Conservation (phyloP, 345 rosid species). For the Rhodamnia argentea region DNA sequence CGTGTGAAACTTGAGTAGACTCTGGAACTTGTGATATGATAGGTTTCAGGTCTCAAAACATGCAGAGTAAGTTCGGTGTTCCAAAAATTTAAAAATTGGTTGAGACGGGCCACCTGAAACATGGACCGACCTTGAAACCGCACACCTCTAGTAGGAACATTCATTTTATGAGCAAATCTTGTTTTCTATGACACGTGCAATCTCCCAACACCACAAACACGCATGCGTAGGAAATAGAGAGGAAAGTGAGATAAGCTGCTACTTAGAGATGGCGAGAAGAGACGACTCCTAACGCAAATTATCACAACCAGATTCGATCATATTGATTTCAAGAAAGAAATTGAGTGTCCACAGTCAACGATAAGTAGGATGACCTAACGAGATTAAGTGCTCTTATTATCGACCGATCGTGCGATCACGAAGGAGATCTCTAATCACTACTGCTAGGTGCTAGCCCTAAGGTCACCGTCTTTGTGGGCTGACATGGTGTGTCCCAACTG, state of each 20-base stretch:
- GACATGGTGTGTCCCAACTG: background rate
- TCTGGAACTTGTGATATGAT: too few relatives aligned
- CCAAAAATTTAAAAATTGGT: too few relatives aligned
- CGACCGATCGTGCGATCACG: background rate
- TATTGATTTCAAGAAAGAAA: background rate
- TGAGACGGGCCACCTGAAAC: too few relatives aligned
- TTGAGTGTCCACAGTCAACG: background rate
- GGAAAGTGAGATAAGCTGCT: background rate
- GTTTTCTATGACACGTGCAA: background rate
- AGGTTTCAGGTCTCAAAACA: too few relatives aligned
- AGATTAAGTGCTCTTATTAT: background rate
- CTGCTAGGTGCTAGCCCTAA: background rate
- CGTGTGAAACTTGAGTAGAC: too few relatives aligned
- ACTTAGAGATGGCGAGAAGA: background rate
- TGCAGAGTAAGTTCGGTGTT: too few relatives aligned
- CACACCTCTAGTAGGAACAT: too few relatives aligned
- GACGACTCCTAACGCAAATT: background rate
- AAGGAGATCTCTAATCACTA: background rate
- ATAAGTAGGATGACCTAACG: background rate
- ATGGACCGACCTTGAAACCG: too few relatives aligned
- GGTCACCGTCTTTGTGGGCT: background rate
- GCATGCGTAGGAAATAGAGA: background rate
- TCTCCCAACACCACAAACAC: background rate
- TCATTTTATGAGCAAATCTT: background rate
- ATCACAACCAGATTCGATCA: background rate